These are phyloP conservation scores for Corrigiola litoralis DNA, from an alignment of 179 eudicot species.

Conservation along the genomic window DNA sequence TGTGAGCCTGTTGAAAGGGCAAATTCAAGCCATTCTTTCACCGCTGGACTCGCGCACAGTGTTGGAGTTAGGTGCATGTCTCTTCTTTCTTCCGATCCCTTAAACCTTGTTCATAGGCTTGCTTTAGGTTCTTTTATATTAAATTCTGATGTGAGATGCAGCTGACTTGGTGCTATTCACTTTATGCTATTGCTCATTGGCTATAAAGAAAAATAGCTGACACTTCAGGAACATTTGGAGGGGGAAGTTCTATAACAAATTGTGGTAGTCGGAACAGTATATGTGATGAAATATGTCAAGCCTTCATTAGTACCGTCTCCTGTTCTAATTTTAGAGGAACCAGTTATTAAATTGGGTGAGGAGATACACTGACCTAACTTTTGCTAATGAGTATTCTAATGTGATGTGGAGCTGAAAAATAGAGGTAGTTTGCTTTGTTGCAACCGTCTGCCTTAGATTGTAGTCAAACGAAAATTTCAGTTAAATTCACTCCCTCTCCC, in stretches of 20 bases:
- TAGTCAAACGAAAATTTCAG: not conserved
- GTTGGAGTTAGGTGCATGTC: constrained; percentile 72
- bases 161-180: not conserved
- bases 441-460: not conserved
- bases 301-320: not conserved
- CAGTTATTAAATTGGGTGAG: too few relatives aligned
- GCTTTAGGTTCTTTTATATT: not conserved
- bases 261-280: not conserved
- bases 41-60: constrained; percentile 70
- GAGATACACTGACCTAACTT: too few relatives aligned
- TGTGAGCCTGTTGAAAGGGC: constrained; percentile 88
- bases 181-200: not conserved
- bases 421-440: not conserved
- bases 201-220: not conserved
- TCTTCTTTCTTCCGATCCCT: not conserved
- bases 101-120: not conserved
- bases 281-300: not conserved
- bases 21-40: constrained; percentile 68
- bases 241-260: not conserved
- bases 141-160: too few relatives aligned
- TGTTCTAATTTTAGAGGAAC: not conserved
- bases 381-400: not conserved
- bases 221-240: not conserved
- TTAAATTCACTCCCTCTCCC: not conserved
- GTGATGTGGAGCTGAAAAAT: not conserved